Evolutionary conservation across 75 land plant genomes (phyloP), one percentile per base, ranked within the genome.

Genomic region (Pinus taeda): DNA sequence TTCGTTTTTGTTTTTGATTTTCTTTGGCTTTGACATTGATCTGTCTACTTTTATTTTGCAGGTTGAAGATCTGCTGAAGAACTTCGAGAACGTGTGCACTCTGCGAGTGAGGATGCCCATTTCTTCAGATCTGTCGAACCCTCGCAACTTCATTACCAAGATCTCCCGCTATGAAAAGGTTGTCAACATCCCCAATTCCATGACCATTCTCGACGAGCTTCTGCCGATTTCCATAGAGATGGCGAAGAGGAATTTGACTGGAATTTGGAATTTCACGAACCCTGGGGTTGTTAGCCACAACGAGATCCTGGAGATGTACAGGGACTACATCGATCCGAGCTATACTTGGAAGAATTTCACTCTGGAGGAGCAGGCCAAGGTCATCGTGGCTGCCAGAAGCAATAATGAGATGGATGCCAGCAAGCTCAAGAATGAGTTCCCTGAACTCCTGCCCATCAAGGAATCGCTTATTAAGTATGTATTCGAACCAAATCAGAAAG

Each of bases 131-230:
- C 76, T 91, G 4, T 57, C 60, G 36, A 91, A 90, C 81, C 93
- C 93, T 14, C 85, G 92, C 61, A 91, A 91, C 78, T 91, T 91
- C 82, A 90, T 91, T 61, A 91, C 92, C 66, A 91, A 91, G 84
- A 91, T 91, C 66, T 26, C 88, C 6, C 85, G 92, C 30, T 91
- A 89, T 39, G 83, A 85, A 66, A 91, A 89, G 73, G 93, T 91
- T 60, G 92, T 91, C 7, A 83, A 91, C 84, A 91, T 91, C 55
- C 93, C 93, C 57, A 91, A 90, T 80, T 81, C 83, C 73, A 91
- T 91, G 93, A 91, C 92, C 4, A 75, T 91, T 21, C 72, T 91
- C 77, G 93, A 91, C 61, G 93, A 91, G 78, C 89, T 91, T 70
- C 83, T 91, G 20, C 92, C 93, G 20, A 84, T 91, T 59, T 85